phyloP scores from a whole-genome alignment of 306 rosid genomes.

The Medicago truncatula region DNA sequence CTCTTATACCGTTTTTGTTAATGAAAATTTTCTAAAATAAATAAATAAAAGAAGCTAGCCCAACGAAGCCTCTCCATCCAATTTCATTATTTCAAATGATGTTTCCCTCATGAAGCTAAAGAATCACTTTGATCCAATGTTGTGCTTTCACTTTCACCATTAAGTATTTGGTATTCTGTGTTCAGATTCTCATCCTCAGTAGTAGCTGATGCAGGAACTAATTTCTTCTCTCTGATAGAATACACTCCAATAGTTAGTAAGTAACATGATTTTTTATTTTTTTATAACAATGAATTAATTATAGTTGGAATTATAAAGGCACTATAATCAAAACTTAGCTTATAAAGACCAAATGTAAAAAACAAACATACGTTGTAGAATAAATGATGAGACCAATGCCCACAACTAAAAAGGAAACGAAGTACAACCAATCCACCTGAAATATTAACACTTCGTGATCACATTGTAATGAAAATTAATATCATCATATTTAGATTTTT shows the following conservation, averaged over 20 bases:
- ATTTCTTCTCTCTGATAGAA: constrained; percentile 52
- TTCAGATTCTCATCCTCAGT: constrained; percentile 43
- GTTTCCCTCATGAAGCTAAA: constrained; percentile 34
- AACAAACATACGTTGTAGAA: constrained; percentile 55
- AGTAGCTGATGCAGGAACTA: constrained; percentile 31
- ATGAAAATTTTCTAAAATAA: no score
- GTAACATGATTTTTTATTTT: background rate
- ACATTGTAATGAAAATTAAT: background rate
- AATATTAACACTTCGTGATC: constrained; percentile 14
- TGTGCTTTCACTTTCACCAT: constrained; percentile 37
- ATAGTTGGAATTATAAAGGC: background rate
- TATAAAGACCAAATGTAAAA: background rate
- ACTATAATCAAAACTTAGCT: no score
- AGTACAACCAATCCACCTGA: constrained; percentile 78
- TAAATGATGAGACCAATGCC: constrained; percentile 61
- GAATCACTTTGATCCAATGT: constrained; percentile 33
- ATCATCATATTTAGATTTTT: background rate
- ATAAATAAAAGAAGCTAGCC: background rate
- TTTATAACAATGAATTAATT: background rate
- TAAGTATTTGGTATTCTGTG: constrained; percentile 48
- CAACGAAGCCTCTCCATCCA: background rate
- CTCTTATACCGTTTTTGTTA: no score
- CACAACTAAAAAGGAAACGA: constrained; percentile 52
- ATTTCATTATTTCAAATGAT: background rate
- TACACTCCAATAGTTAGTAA: background rate